These are phyloP conservation scores for Eucommia ulmoides DNA, from an alignment of 257 asterid genomes.

Conservation along the genomic window DNA sequence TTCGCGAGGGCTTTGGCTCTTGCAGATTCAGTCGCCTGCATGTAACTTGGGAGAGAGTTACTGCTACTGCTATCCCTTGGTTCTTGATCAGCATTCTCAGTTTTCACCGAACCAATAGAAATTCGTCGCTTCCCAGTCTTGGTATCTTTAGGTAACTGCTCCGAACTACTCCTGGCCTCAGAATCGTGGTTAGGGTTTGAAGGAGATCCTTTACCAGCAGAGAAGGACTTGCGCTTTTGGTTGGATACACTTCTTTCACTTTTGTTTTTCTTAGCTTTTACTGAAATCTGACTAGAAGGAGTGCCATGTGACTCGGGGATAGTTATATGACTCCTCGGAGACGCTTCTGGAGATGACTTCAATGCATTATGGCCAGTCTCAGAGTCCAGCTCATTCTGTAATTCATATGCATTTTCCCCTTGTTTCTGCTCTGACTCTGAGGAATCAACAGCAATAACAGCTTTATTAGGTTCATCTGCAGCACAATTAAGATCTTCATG, in stretches of 20 bases:
- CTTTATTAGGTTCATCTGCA: slow-evolving; percentile 15
- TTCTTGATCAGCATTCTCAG: slow-evolving; percentile 62
- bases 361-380: slow-evolving; percentile 23
- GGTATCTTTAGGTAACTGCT: slow-evolving; percentile 44
- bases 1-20: slow-evolving; percentile 68
- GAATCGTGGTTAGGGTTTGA: slow-evolving; percentile 36
- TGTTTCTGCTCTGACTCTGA: slow-evolving; percentile 28
- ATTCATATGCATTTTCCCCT: slow-evolving; percentile 22
- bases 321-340: slow-evolving; percentile 62
- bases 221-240: slow-evolving; percentile 33
- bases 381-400: slow-evolving; percentile 27
- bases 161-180: slow-evolving; percentile 38
- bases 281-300: slow-evolving; percentile 64
- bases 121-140: slow-evolving; percentile 51
- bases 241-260: slow-evolving; percentile 38
- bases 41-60: slow-evolving; percentile 76
- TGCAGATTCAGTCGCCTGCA: slow-evolving; percentile 99
- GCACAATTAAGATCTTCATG: slow-evolving; percentile 16
- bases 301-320: slow-evolving; percentile 63
- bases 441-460: slow-evolving; percentile 17
- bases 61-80: slow-evolving; percentile 69
- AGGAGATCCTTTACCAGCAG: slow-evolving; percentile 35
- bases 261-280: slow-evolving; percentile 43
- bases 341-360: slow-evolving; percentile 55
- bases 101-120: slow-evolving; percentile 58